Evolutionary conservation across 129 eudicot species (phyloP), one percentile per base, ranked within the genome.

Genomic region (Pseudognaphalium luteoalbum): DNA sequence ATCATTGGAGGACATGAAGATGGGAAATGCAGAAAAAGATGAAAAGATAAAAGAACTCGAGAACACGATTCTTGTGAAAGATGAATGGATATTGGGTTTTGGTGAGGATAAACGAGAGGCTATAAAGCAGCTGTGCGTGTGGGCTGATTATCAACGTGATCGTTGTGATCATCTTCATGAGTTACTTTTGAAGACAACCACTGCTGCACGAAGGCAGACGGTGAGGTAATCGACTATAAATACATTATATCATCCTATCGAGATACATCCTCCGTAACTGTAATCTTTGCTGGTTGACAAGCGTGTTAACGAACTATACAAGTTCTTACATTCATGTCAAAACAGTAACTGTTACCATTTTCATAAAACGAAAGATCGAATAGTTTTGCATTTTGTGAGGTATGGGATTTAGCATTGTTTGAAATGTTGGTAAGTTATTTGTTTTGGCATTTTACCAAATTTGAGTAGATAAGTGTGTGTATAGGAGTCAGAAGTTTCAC

Each of bases 21-120:
- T n/a, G 12, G 51, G 19, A 63, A 62, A 10, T 50, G 69, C 9
- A 7, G 88, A 83, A 21, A 82, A 85, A 74, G 87, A 85, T 56
- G 81, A 80, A 39, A 85, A 76, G 72, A 72, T 85, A 68, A 77
- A 81, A 60, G 89, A 86, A 20, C 58, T 88, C 30, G 86, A 85
- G 68, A 76, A 34, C 72, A 78, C 47, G 57, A 74, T 93, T 75
- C 81, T 42, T 8, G 85, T 84, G 79, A 90, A 87, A 78, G 91
- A 93, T 20, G 80, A 70, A 67, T 84, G 84, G 65, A 76, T 93
- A 1, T 42, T 71, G 71, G 75, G 72, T 22, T 65, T 90, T 15
- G 70, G 88, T 6, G 90, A 88, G 72, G 97, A 88, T 83, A 93
- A 93, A 78, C 83, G 85, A 32, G 96, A 93, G 80, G 97, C 91